Evolutionary conservation across 2,329 filamentous ascomycete genomes (phyloP).

Genomic region (Pseudogymnoascus sp.): DNA sequence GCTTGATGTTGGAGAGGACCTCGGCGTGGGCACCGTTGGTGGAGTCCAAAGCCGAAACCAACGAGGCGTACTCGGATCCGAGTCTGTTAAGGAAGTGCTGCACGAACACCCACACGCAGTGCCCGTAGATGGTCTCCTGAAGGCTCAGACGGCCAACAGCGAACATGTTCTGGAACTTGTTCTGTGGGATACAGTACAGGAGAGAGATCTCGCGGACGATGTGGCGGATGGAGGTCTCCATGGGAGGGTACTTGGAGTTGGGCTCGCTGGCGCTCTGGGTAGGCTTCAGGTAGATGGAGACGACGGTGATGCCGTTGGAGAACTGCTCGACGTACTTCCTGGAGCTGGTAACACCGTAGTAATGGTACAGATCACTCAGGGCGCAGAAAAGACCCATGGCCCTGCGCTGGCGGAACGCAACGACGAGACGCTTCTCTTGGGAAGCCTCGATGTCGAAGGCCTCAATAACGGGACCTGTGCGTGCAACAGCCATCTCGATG

Average conservation of each 20-base stretch:
- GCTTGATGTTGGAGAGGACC: conserved; percentile 88
- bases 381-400: conserved; percentile 92
- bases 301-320: conserved; percentile 94
- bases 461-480: conserved; percentile 93
- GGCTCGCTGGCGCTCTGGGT: conserved; percentile 46
- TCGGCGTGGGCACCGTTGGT: conserved; percentile 76
- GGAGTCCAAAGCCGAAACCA: conserved; percentile 70
- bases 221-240: conserved; percentile 93
- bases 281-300: conserved; percentile 87
- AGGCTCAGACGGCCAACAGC: conserved; percentile 77
- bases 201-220: conserved; percentile 98
- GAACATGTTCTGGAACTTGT: conserved; percentile 89
- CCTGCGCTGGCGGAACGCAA: conserved; percentile 89
- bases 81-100: conserved; percentile 97
- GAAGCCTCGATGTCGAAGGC: conserved; percentile 92
- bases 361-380: conserved; percentile 92
- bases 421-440: conserved; percentile 85
- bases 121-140: conserved; percentile 94
- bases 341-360: conserved; percentile 93
- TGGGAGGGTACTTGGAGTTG: conserved; percentile 58
- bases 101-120: conserved; percentile 95
- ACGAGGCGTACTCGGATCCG: conserved; percentile 81
- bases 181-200: conserved; percentile 95
- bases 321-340: conserved; percentile 99
- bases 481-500: conserved; percentile 72